Evolutionary conservation across 768 basidiomycete genomes (phyloP).

Genomic region (Tephrocybe sp.): DNA sequence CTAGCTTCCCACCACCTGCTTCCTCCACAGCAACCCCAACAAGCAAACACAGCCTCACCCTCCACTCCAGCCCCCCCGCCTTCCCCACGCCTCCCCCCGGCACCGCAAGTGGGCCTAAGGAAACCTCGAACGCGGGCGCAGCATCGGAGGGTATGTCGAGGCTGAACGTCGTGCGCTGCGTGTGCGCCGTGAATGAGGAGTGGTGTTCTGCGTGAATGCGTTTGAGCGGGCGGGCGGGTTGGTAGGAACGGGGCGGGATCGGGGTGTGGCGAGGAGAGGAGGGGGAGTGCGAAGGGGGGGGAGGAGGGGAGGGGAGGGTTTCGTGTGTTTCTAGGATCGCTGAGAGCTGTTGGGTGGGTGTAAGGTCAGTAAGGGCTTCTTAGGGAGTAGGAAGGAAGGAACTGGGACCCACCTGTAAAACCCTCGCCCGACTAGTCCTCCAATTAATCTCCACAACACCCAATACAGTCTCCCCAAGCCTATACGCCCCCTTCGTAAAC

Average conservation of each 20-base stretch:
- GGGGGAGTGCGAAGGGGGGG: slow-evolving; percentile 42
- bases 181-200: slow-evolving; percentile 70
- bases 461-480: slow-evolving; percentile 89
- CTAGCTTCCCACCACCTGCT: too few species aligned
- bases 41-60: slow-evolving; percentile 81
- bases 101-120: slow-evolving; percentile 39
- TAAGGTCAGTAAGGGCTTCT: background rate
- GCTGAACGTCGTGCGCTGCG: slow-evolving; percentile 78
- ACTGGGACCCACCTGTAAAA: slow-evolving; percentile 68
- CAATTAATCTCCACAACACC: slow-evolving; percentile 90
- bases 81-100: slow-evolving; percentile 19
- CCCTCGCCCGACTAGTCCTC: slow-evolving; percentile 64
- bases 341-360: slow-evolving; percentile 56
- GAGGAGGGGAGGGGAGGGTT: slow-evolving; percentile 63
- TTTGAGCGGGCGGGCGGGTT: slow-evolving; percentile 52
- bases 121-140: slow-evolving; percentile 81
- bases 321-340: slow-evolving; percentile 92
- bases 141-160: slow-evolving; percentile 94
- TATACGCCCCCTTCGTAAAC: slow-evolving; percentile 87
- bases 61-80: slow-evolving; percentile 87
- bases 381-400: background rate
- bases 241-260: slow-evolving; percentile 46
- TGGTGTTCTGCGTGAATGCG: slow-evolving; percentile 87
- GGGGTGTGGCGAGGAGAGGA: slow-evolving; percentile 59
- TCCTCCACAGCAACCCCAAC: slow-evolving; percentile 67